phyloP scores from a whole-genome alignment of 345 rosid species.

The Lagerstroemia speciosa region DNA sequence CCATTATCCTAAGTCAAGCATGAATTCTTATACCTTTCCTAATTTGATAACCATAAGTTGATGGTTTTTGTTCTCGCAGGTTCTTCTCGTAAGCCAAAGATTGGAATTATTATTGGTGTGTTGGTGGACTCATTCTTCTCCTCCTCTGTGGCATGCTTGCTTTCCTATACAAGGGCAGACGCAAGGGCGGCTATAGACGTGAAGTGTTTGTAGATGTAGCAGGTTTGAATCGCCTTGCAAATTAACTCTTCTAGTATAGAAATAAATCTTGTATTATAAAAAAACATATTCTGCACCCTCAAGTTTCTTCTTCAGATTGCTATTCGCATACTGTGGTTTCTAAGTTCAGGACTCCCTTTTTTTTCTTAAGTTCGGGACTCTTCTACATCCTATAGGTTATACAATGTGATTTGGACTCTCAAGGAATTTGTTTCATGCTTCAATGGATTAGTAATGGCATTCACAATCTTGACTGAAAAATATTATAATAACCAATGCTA shows the following conservation, averaged over 20 bases:
- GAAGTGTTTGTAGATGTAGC: conserved; percentile 92
- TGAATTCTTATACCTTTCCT: neutral
- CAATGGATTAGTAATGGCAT: too few relatives aligned
- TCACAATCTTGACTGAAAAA: neutral
- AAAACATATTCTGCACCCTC: neutral
- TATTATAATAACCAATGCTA: neutral
- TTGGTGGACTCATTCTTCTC: conserved; percentile 46
- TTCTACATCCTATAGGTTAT: neutral
- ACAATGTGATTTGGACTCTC: neutral
- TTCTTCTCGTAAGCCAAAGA: conserved; percentile 49
- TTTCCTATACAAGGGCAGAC: conserved; percentile 49
- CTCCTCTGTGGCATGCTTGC: conserved; percentile 50
- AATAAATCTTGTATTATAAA: too few relatives aligned
- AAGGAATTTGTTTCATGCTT: neutral
- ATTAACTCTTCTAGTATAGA: neutral
- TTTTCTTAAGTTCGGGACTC: too few relatives aligned
- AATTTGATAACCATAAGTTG: conserved; percentile 1
- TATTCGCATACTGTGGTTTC: neutral
- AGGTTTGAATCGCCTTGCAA: conserved; percentile 34
- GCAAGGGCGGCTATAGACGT: conserved; percentile 51
- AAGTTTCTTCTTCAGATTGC: neutral
- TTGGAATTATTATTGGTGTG: conserved; percentile 64
- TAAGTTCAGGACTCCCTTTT: neutral
- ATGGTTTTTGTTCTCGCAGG: conserved; percentile 28
- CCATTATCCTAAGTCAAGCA: neutral